Percentiles rank a stretch among this genome's conserved stretches.
These are phyloP conservation scores for Chrysophaeum taylorii DNA, from an alignment of 352 stramenopile species.

Conservation along the genomic window DNA sequence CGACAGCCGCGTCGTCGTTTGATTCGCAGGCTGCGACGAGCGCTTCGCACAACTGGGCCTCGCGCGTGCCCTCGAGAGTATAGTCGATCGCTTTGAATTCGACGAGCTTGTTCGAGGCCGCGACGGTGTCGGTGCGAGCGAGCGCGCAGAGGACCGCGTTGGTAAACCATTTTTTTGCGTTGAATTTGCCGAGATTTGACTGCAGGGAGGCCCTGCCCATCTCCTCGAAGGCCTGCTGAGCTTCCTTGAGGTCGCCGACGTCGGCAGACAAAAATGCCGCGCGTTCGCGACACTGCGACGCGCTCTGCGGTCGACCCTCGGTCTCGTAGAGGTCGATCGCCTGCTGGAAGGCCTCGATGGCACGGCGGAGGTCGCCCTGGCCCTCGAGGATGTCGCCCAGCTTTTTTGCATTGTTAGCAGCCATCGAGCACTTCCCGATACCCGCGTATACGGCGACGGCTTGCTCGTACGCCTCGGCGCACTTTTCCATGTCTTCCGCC, in stretches of 20 bases:
- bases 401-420: background rate
- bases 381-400: background rate
- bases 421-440: background rate
- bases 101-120: background rate
- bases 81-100: background rate
- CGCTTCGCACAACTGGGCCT: background rate
- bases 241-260: background rate
- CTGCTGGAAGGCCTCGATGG: background rate
- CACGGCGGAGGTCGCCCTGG: background rate
- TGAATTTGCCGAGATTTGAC: constrained; percentile 8
- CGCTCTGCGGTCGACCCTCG: background rate
- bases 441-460: background rate
- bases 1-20: background rate
- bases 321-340: background rate
- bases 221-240: background rate
- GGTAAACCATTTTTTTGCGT: constrained; percentile 12
- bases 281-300: background rate
- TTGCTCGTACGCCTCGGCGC: background rate
- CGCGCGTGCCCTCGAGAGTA: background rate
- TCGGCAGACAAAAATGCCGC: background rate
- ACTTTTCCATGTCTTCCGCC: background rate
- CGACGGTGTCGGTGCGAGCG: background rate
- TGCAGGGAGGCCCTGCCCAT: background rate
- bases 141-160: background rate
- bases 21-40: background rate